Conservation (phyloP, 768 basidiomycete species). For the Rhizopogon salebrosus region DNA sequence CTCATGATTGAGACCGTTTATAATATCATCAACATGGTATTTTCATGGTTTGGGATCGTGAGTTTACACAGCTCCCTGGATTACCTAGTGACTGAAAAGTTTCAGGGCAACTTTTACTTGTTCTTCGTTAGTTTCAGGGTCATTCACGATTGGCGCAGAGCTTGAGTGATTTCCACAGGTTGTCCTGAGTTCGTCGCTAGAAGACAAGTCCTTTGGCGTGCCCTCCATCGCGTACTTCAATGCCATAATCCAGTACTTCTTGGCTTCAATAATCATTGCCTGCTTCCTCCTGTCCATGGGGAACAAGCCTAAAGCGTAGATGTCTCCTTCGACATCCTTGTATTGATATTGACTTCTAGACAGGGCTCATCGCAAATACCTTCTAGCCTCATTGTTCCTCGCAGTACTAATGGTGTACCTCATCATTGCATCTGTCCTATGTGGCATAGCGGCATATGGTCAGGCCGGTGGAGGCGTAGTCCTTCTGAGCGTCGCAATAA, state of each 20-base stretch:
- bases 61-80: constrained; percentile 24
- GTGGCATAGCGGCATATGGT: constrained; percentile 64
- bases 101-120: constrained; percentile 88
- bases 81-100: neutral
- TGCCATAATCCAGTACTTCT: constrained; percentile 70
- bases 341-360: constrained; percentile 4
- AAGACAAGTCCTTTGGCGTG: constrained; percentile 64
- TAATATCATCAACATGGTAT: constrained; percentile 81
- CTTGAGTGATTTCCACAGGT: constrained; percentile 39
- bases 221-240: constrained; percentile 69
- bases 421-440: constrained; percentile 75
- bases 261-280: constrained; percentile 81
- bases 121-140: constrained; percentile 69
- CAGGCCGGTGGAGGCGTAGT: constrained; percentile 68
- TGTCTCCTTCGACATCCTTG: neutral
- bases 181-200: constrained; percentile 83
- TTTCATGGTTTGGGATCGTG: constrained; percentile 92
- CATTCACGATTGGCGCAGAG: neutral
- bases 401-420: constrained; percentile 81
- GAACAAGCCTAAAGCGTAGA: constrained; percentile 82
- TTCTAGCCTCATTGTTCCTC: constrained; percentile 65
- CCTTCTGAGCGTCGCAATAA: constrained; percentile 81
- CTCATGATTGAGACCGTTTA: constrained; percentile 82
- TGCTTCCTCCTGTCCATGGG: constrained; percentile 96
- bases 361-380: constrained; percentile 60